Base-by-base conservation (phyloP, 306 rosid species). In the Inga laurina region DNA sequence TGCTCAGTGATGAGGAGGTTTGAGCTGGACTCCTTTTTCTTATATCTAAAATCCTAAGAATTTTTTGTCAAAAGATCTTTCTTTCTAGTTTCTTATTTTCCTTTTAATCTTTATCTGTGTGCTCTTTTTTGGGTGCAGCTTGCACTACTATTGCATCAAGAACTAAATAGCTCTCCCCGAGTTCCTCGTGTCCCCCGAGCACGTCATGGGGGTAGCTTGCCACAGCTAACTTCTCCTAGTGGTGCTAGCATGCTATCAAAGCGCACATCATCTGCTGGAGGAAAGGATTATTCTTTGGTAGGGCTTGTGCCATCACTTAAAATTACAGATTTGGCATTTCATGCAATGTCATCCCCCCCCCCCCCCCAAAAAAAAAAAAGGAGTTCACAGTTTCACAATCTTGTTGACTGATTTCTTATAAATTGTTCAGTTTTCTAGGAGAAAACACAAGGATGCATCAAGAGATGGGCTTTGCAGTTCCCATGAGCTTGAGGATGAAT, bases 181-280 rank as follows among this genome's bases (percentile, higher is more conserved):
- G 99, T 96, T 77, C 99, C 99, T 74, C 98, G 99, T 77, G 97
- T 96, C 24, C 99, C 99, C 62, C 94, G 99, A 67, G 91, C 89
- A 83, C 97, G 98, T 77, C 87, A 92, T 71, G 86, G 95, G 0
- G 91, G 97, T 70, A 92, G 90, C 90, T 84, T 93, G 87, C 98
- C 99, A 62, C 98, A 92, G 75, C 84, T 92, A 84, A 81, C 91
- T 83, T 91, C 97, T 82, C 85, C 97, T 70, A 88, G 88, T 89
- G 85, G 93, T 61, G 81, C 98, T 74, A 92, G 93, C 91, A 86
- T 88, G 82, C 91, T 94, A 78, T 87, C 87, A 59, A 96, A 92
- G 91, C 97, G 97, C 24, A 74, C 94, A 84, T 86, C 93, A 45
- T 83, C 87, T 10, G 88, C 91, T 34, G 95, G 94, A 51, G 97